phyloP scores from a whole-genome alignment of 2,329 filamentous ascomycete species.

The Fonsecaea multimorphosa region DNA sequence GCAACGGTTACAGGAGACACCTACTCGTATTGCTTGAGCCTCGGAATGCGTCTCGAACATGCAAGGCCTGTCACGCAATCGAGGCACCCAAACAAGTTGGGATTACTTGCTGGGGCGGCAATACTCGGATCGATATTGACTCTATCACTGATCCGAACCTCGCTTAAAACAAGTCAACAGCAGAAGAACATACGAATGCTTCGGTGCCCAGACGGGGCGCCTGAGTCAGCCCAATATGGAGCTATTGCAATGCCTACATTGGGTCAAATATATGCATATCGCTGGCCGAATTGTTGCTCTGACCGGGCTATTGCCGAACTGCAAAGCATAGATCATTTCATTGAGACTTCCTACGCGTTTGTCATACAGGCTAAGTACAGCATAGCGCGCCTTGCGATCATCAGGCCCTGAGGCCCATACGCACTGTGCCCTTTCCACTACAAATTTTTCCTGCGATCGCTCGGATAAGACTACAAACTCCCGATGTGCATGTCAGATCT shows the following conservation, averaged over 20 bases:
- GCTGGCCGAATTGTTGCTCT: neutral
- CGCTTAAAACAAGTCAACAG: neutral
- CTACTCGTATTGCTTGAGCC: neutral
- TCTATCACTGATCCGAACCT: neutral
- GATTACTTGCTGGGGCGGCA: neutral
- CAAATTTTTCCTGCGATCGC: neutral
- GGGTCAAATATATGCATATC: neutral
- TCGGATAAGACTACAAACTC: neutral
- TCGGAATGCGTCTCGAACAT: neutral
- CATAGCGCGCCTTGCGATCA: neutral
- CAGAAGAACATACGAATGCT: neutral
- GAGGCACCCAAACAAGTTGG: neutral
- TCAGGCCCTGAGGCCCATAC: neutral
- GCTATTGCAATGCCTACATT: neutral
- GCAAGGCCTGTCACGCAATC: neutral
- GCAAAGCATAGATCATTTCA: neutral
- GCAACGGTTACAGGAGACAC: neutral
- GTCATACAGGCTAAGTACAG: constrained; percentile 3
- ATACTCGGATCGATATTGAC: neutral
- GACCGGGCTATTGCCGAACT: constrained; percentile 14
- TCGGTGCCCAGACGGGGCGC: neutral
- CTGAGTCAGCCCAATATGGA: constrained; percentile 1
- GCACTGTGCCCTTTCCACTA: neutral
- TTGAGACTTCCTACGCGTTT: neutral
- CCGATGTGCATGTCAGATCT: neutral